phyloP scores from a whole-genome alignment of 257 asterid species.

The Gentiana dahurica region DNA sequence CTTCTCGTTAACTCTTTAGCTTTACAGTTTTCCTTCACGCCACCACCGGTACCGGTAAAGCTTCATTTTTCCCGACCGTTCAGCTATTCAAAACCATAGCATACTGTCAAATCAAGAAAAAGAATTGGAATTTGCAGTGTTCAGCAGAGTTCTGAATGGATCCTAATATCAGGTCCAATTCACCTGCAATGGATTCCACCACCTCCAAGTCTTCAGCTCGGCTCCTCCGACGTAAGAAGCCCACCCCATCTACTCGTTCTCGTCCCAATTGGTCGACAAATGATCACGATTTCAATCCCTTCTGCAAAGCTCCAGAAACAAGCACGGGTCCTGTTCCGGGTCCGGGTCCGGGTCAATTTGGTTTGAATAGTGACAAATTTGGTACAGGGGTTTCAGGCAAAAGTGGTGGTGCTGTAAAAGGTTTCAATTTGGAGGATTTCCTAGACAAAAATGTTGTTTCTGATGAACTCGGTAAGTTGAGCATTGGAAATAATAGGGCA shows the following conservation, averaged over 20 bases:
- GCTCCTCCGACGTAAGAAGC: constrained; percentile 51
- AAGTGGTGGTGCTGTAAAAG: constrained; percentile 6
- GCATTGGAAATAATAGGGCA: constrained; percentile 18
- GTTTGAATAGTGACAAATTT: constrained; percentile 11
- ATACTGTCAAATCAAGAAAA: no score
- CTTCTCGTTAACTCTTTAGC: no score
- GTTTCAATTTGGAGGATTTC: constrained; percentile 28
- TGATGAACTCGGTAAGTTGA: constrained; percentile 44
- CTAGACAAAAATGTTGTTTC: constrained; percentile 27
- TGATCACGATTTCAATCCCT: constrained; percentile 21
- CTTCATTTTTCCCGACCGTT: no score
- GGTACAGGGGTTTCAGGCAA: constrained; percentile 16
- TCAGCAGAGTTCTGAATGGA: constrained; percentile 30
- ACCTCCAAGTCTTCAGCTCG: constrained; percentile 44
- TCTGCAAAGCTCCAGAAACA: constrained; percentile 21
- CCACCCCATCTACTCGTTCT: constrained; percentile 34
- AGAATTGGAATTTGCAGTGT: no score
- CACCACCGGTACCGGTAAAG: no score
- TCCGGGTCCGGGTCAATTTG: constrained; percentile 21
- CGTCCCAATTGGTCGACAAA: constrained; percentile 7
- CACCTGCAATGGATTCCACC: constrained; percentile 39
- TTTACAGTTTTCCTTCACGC: no score
- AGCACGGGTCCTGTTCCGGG: constrained; percentile 9
- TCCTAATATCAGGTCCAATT: constrained; percentile 42
- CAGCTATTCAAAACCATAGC: no score